Evolutionary conservation across 768 basidiomycete genomes (phyloP), one percentile per base, ranked within the genome.

Genomic region (Mycena kentingensis): DNA sequence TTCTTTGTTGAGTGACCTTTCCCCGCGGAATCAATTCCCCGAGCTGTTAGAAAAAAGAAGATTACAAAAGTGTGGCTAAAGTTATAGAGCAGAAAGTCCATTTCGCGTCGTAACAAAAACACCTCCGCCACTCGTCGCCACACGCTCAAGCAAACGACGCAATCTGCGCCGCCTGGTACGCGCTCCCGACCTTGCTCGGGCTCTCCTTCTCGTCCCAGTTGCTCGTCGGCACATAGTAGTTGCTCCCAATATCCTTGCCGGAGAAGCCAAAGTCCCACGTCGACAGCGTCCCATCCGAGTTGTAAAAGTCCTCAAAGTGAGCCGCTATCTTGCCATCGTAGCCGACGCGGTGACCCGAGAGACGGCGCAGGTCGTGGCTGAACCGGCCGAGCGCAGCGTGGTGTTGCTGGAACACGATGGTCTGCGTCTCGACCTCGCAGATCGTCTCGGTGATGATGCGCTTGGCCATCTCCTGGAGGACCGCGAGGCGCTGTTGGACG

Each of bases 361-460:
- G 46, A 41, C 64, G 72, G 27, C 54, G 58, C 36, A 74, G 51
- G 55, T 74, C 73, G 42, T 68, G 31, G 35, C 37, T 38, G 49
- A 55, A 55, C 3, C 46, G 36, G 32, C 25, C 39, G 25, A 73
- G 59, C 37, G 64, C 58, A 28, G 62, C 60, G 41, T 60, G 58
- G 65, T 67, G 66, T 57, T 73, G 73, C 57, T 73, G 66, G 43
- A 73, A 67, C 41, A 72, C 60, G 45, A 73, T 60, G 45, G 65
- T 63, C 55, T 74, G 73, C 11, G 68, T 67, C 52, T 73, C 70
- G 22, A 73, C 70, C 22, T 71, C 69, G 62, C 71, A 73, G 51
- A 70, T 57, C 49, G 65, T 65, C 49, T 69, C 61, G 6, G 63
- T 58, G 55, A 71, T 67, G 36, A 70, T 61, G 46, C 60, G 62